phyloP scores from a whole-genome alignment of 495 filamentous ascomycete species.

The Penicillium cosmopolitanum region DNA sequence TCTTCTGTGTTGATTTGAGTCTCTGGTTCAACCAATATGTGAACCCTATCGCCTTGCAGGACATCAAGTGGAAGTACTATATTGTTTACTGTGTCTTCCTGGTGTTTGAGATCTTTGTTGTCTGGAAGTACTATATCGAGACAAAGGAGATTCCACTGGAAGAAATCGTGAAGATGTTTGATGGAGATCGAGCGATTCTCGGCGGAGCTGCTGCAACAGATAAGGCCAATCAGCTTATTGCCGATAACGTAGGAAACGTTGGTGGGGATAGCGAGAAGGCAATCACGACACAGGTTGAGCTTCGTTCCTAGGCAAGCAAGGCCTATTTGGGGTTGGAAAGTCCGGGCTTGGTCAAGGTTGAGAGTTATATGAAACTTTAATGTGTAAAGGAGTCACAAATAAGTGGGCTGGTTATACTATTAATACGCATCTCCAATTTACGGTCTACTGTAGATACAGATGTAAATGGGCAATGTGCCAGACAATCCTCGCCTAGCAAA shows the following conservation, averaged over 20 bases:
- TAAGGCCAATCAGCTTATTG: slow-evolving; percentile 17
- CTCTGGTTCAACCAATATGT: slow-evolving; percentile 60
- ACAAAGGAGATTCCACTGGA: slow-evolving; percentile 66
- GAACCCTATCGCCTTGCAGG: slow-evolving; percentile 61
- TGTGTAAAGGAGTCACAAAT: no score
- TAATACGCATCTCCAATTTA: no score
- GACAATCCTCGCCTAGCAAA: no score
- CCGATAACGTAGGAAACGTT: neutral
- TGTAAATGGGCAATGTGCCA: no score
- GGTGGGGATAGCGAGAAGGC: slow-evolving; percentile 17
- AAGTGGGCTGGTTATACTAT: no score
- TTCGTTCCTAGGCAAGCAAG: neutral
- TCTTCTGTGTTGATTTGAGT: slow-evolving; percentile 58
- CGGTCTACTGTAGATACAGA: no score
- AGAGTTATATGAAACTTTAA: no score
- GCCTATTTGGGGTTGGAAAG: neutral
- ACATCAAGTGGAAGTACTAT: slow-evolving; percentile 63
- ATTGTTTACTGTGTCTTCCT: slow-evolving; percentile 68
- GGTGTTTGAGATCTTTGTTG: slow-evolving; percentile 58
- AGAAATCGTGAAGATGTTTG: slow-evolving; percentile 66
- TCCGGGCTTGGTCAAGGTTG: no score
- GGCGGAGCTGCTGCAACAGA: slow-evolving; percentile 22
- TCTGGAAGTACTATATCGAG: slow-evolving; percentile 70
- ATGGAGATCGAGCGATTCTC: slow-evolving; percentile 57
- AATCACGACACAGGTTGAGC: slow-evolving; percentile 14